Evolutionary conservation across 192 early-diverging fungal genomes (phyloP).

Genomic region (Oehlia diaphana): DNA sequence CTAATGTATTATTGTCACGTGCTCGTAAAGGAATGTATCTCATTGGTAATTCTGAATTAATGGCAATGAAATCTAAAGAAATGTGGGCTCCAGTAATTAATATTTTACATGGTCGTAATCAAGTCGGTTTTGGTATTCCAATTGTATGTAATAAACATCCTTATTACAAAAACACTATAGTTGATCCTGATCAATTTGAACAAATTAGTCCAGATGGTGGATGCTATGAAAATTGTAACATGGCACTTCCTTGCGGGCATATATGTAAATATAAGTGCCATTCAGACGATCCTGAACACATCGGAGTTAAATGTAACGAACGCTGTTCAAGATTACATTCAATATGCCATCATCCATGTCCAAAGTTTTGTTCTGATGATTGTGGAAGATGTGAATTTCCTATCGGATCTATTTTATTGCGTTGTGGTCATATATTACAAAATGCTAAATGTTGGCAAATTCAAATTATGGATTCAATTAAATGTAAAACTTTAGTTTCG

Average conservation of each 20-base stretch:
- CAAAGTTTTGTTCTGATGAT: slow-evolving; percentile 27
- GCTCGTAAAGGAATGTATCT: slow-evolving; percentile 63
- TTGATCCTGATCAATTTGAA: slow-evolving; percentile 31
- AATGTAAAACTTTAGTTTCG: slow-evolving; percentile 29
- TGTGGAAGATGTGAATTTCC: too few relatives aligned
- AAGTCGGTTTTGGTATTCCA: slow-evolving; percentile 44
- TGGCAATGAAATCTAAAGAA: slow-evolving; percentile 21
- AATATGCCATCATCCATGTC: slow-evolving; percentile 28
- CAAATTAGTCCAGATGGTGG: slow-evolving; percentile 54
- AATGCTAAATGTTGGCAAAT: too few relatives aligned
- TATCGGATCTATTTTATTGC: too few relatives aligned
- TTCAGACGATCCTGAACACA: slow-evolving; percentile 37
- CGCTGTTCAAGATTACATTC: neutral
- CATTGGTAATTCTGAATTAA: slow-evolving; percentile 47
- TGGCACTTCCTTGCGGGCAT: slow-evolving; percentile 54
- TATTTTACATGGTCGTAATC: slow-evolving; percentile 32
- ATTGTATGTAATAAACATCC: slow-evolving; percentile 52
- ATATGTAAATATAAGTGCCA: slow-evolving; percentile 41
- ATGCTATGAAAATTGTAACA: slow-evolving; percentile 45
- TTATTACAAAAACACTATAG: slow-evolving; percentile 30
- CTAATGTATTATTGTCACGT: slow-evolving; percentile 58
- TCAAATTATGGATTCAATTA: slow-evolving; percentile 1
- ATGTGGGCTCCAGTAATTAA: slow-evolving; percentile 48
- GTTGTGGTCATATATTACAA: too few relatives aligned
- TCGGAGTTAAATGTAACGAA: slow-evolving; percentile 18